Evolutionary conservation across 2,329 filamentous ascomycete species (phyloP), one percentile per base, ranked within the genome.

Genomic region (Apiospora koreana): DNA sequence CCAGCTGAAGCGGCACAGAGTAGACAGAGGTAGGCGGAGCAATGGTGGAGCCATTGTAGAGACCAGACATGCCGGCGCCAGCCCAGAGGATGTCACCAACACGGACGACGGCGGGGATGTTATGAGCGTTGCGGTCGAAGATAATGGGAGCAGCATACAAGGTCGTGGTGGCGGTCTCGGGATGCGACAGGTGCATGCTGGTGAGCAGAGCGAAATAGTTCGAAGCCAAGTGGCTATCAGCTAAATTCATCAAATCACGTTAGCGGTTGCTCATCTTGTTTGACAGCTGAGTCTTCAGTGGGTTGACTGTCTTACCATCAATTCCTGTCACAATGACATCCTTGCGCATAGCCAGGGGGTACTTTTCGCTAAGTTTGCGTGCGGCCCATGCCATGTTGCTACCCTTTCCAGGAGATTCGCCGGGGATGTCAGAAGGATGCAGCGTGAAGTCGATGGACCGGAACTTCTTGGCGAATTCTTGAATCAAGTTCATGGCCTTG

Each of bases 331-430:
- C 83, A 65, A 93, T 86, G 5, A 93, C 88, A 76, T 92, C 86
- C 74, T 87, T 88, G 71, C 89, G 84, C 73, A 81, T 75, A 9
- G 77, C 78, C 70, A 86, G 81, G 6, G 85, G 78, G 75, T 92
- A 92, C 75, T 86, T 89, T 75, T 87, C 86, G 77, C 89, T 91
- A 68, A 91, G 83, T 78, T 90, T 89, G 73, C 87, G 87, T 12
- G 91, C 91, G 23, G 91, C 90, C 89, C 91, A 94, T 68, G 88
- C 88, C 71, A 92, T 86, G 79, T 94, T 94, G 82, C 91, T 93
- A 73, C 92, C 92, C 77, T 94, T 94, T 70, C 92, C 92, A 69
- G 91, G 89, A 67, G 91, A 88, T 77, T 94, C 92, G 16, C 89
- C 89, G 3, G 87, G 86, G 68, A 93, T 88, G 69, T 89, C 88